Percentiles rank a stretch among this genome's conserved stretches.
phyloP scores from a whole-genome alignment of 495 filamentous ascomycete genomes.

The Hyaloscypha hepaticicola region DNA sequence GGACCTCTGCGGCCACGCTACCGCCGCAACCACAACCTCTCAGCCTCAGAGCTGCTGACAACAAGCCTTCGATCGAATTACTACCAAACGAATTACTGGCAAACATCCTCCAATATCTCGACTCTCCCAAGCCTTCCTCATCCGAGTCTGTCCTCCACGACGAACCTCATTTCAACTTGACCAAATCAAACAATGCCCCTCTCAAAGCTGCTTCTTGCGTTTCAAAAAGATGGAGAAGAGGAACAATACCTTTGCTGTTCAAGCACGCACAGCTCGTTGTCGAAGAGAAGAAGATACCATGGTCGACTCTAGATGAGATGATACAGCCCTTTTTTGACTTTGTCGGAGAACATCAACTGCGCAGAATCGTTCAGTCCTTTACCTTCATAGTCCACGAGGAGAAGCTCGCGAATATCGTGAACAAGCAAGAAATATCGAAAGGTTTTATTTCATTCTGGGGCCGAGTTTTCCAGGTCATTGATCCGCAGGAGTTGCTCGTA shows the following conservation, averaged over 20 bases:
- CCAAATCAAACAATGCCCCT: conserved; percentile 8
- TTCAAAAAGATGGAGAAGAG: conserved; percentile 41
- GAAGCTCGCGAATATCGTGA: no score
- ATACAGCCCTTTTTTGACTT: conserved; percentile 31
- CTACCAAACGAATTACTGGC: conserved; percentile 44
- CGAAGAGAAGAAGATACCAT: conserved; percentile 9
- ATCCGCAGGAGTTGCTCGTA: conserved; percentile 43
- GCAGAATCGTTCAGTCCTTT: conserved; percentile 15
- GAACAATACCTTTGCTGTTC: conserved; percentile 42
- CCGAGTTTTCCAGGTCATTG: conserved; percentile 40
- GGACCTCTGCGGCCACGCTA: not conserved
- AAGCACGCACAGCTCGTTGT: conserved; percentile 33
- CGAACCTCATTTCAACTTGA: conserved; percentile 36
- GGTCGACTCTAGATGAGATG: conserved; percentile 20
- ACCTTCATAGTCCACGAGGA: conserved; percentile 24
- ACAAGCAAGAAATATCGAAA: no score
- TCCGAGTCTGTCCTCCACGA: conserved; percentile 39
- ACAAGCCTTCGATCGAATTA: conserved; percentile 26
- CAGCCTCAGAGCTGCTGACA: not conserved
- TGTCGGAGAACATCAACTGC: conserved; percentile 13
- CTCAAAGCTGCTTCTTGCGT: conserved; percentile 45
- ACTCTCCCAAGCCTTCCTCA: conserved; percentile 37
- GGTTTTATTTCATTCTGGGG: conserved; percentile 43
- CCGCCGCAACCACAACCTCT: not conserved
- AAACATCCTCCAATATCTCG: conserved; percentile 40